A percentile compares a stretch with the other conserved stretches of the same genome.
These are phyloP conservation scores for Microcyclospora pomicola DNA, from an alignment of 2,329 filamentous ascomycete genomes.

Conservation along the genomic window DNA sequence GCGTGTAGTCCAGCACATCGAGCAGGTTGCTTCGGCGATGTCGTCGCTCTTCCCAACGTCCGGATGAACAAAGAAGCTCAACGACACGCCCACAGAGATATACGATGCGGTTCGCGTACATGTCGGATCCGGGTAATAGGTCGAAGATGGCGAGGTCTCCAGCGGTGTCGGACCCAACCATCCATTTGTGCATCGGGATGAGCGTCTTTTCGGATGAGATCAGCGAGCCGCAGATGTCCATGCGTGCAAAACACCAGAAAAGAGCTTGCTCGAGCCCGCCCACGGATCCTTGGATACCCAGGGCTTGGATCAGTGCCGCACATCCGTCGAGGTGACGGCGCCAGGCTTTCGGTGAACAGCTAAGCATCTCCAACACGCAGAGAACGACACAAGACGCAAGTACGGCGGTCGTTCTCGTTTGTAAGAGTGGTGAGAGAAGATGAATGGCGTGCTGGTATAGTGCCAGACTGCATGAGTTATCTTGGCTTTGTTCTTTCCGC, in stretches of 20 bases:
- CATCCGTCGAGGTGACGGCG: constrained; percentile 43
- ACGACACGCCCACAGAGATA: constrained; percentile 39
- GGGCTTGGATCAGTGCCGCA: constrained; percentile 38
- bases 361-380: constrained; percentile 37
- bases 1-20: constrained; percentile 17
- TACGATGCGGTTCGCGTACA: constrained; percentile 46
- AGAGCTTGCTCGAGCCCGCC: constrained; percentile 40
- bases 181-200: constrained; percentile 37
- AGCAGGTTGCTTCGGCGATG: constrained; percentile 7
- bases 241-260: constrained; percentile 46
- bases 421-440: constrained; percentile 28
- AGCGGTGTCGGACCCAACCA: constrained; percentile 25
- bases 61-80: constrained; percentile 19
- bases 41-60: constrained; percentile 17
- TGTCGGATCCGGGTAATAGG: constrained; percentile 30
- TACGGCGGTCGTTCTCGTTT: constrained; percentile 31
- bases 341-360: constrained; percentile 38
- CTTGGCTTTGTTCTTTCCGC: constrained; percentile 31
- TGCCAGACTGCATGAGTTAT: constrained; percentile 37
- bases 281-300: constrained; percentile 37
- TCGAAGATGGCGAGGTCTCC: constrained; percentile 25
- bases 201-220: constrained; percentile 40
- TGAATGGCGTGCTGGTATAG: constrained; percentile 41
- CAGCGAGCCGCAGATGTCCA: constrained; percentile 43
- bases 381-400: constrained; percentile 36